These are phyloP conservation scores for Austroboletus niveus DNA, from an alignment of 1,284 basidiomycete species.

Conservation along the genomic window DNA sequence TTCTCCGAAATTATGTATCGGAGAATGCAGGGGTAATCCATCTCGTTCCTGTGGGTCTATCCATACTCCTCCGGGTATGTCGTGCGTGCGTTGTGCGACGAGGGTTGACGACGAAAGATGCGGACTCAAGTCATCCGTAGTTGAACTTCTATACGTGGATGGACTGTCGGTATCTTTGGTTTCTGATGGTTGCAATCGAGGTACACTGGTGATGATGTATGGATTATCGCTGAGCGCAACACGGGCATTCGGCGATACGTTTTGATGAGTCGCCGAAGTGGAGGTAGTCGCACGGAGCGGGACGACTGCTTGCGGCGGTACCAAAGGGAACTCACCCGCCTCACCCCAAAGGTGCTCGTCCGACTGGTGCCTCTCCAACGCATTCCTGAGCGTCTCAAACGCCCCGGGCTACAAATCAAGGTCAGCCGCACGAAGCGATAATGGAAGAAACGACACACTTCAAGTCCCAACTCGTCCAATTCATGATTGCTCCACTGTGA, in stretches of 20 bases:
- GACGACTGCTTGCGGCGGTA: constrained; percentile 1
- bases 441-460: constrained; percentile 34
- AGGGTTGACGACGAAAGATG: constrained; percentile 17
- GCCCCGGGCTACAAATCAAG: constrained; percentile 41
- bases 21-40: constrained; percentile 37
- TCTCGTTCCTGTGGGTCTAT: constrained; percentile 43
- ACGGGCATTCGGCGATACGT: background rate
- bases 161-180: constrained; percentile 5
- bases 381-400: constrained; percentile 49
- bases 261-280: background rate
- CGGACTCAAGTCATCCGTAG: background rate
- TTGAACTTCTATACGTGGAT: constrained; percentile 7
- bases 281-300: constrained; percentile 1
- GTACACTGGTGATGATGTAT: constrained; percentile 8
- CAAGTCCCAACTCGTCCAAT: constrained; percentile 42
- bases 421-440: constrained; percentile 5
- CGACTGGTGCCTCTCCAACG: constrained; percentile 39
- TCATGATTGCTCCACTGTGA: constrained; percentile 26
- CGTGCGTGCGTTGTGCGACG: constrained; percentile 26
- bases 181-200: constrained; percentile 1
- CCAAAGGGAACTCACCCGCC: background rate
- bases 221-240: constrained; percentile 19
- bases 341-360: constrained; percentile 19
- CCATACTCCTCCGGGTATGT: constrained; percentile 40
- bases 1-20: constrained; percentile 1